Evolutionary conservation across 345 rosid genomes (phyloP).

Genomic region (Draba incana): DNA sequence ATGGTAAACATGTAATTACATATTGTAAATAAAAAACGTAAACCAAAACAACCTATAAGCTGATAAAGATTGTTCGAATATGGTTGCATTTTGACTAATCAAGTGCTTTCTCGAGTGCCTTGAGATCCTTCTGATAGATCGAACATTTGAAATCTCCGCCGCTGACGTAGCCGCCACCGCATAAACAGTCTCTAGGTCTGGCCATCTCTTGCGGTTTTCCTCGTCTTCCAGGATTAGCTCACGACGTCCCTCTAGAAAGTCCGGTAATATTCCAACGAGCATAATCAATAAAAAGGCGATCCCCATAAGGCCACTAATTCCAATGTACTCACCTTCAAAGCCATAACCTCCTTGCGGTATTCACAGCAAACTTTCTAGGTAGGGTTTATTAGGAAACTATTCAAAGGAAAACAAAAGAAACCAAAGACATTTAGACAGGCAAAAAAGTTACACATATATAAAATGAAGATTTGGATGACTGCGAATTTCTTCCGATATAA

Average conservation of each 20-base stretch:
- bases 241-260: not conserved
- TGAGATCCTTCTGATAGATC: slow-evolving; percentile 4
- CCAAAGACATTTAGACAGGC: no score
- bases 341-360: not conserved
- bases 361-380: not conserved
- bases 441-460: no score
- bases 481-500: no score
- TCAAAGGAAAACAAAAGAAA: no score
- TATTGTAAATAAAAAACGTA: no score
- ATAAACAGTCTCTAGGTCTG: not conserved
- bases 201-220: not conserved
- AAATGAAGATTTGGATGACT: no score
- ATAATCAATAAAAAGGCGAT: not conserved
- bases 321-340: not conserved
- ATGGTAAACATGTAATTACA: no score
- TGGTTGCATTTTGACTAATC: not conserved
- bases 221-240: not conserved
- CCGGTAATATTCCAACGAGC: not conserved
- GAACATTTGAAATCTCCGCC: not conserved
- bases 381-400: not conserved
- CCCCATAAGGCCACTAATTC: not conserved
- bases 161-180: not conserved
- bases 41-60: not conserved
- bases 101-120: slow-evolving; percentile 9
- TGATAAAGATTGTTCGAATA: not conserved